A percentile compares a stretch with the other conserved stretches of the same genome.
Conservation (phyloP, 1,139 yeast species). For the Nakaseomyces uthaithaninus region DNA sequence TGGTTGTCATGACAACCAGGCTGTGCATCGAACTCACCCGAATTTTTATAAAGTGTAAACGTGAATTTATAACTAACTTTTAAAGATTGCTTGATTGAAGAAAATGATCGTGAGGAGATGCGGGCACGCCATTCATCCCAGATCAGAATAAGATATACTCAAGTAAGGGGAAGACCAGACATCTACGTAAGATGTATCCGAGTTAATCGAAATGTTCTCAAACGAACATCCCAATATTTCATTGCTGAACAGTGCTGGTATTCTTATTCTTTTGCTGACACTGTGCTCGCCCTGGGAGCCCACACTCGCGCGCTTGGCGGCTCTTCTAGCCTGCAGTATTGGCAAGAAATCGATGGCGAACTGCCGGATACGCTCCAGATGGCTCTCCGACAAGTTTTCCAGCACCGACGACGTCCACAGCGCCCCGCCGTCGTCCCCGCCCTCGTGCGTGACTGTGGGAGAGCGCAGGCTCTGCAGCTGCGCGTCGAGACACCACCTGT, state of each 20-base stretch:
- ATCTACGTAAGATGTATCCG: background rate
- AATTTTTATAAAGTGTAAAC: no score
- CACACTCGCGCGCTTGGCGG: background rate
- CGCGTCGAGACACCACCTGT: background rate
- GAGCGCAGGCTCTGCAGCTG: constrained; percentile 1
- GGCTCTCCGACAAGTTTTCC: background rate
- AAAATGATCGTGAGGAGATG: background rate
- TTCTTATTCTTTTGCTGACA: background rate
- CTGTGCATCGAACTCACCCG: no score
- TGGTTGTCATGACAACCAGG: no score
- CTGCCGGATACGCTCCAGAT: background rate
- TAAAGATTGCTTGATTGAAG: background rate
- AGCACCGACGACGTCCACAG: constrained; percentile 1
- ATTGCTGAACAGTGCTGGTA: constrained; percentile 2
- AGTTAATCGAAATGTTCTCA: background rate
- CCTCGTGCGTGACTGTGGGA: background rate
- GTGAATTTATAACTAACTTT: background rate
- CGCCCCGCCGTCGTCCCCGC: background rate
- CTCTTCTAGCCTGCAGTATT: constrained; percentile 1
- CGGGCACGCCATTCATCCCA: background rate
- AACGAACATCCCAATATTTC: background rate
- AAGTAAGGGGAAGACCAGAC: constrained; percentile 4
- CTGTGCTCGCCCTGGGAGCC: background rate
- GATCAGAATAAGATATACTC: constrained; percentile 3
- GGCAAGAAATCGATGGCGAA: constrained; percentile 2